phyloP scores from a whole-genome alignment of 768 basidiomycete genomes.

The Suillus occidentalis region DNA sequence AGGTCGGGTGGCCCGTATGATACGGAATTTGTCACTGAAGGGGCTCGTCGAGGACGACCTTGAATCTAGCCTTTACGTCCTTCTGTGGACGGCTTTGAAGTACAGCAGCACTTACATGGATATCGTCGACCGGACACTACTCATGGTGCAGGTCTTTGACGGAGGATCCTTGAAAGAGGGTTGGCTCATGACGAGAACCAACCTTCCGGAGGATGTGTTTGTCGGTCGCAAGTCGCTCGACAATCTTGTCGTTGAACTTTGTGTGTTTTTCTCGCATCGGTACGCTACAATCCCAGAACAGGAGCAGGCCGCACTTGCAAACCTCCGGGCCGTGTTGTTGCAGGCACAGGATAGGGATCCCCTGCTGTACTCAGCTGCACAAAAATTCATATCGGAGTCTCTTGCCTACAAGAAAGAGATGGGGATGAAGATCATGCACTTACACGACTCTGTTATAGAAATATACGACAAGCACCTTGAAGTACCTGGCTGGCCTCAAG shows the following conservation, averaged over 20 bases:
- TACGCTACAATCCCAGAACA: neutral
- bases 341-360: neutral
- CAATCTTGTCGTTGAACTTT: neutral
- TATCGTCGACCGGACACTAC: neutral
- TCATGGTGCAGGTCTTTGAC: neutral
- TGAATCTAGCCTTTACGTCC: conserved; percentile 2
- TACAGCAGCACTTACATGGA: neutral
- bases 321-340: neutral
- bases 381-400: no score
- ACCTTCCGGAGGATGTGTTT: neutral
- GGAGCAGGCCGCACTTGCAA: neutral
- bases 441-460: neutral
- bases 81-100: conserved; percentile 6
- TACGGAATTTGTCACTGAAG: no score
- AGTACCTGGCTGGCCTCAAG: neutral
- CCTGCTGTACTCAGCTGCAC: neutral
- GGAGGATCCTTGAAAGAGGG: neutral
- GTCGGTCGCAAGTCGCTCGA: neutral
- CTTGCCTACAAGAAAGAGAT: neutral
- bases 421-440: neutral
- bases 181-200: neutral
- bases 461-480: neutral
- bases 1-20: no score
- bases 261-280: neutral
- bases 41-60: conserved; percentile 6